A percentile compares a stretch with the other conserved stretches of the same genome.
Conservation (phyloP, 768 basidiomycete species). For the Pulveroboletus sp. region DNA sequence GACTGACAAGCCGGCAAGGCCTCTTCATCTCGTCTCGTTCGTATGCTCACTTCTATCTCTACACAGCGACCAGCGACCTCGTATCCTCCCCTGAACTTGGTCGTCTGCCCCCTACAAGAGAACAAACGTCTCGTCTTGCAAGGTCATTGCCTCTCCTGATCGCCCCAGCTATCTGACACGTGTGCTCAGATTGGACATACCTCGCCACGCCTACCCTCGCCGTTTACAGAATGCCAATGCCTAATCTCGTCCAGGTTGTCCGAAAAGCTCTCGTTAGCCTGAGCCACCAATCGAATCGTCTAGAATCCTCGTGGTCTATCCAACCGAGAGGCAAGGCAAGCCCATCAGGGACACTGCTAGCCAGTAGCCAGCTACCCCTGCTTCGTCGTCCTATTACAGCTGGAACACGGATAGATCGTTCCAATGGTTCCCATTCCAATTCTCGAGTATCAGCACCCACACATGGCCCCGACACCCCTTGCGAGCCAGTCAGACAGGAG, state of each 20-base stretch:
- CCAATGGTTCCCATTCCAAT: background rate
- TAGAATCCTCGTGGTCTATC: constrained; percentile 15
- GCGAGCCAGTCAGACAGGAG: background rate
- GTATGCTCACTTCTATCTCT: background rate
- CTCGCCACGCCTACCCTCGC: constrained; percentile 22
- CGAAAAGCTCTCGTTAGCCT: constrained; percentile 19
- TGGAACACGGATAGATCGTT: background rate
- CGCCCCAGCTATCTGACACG: background rate
- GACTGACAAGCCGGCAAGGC: background rate
- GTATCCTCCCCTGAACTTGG: constrained; percentile 6
- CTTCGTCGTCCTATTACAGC: background rate
- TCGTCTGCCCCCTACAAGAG: background rate
- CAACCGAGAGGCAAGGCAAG: background rate
- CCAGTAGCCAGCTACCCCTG: background rate
- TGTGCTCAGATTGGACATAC: constrained; percentile 25
- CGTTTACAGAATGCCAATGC: constrained; percentile 23
- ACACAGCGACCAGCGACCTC: background rate
- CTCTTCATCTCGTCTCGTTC: background rate
- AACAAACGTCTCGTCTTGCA: constrained; percentile 4
- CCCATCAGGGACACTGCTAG: background rate
- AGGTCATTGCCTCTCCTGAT: constrained; percentile 12
- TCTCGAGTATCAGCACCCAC: background rate
- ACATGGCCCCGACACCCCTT: background rate
- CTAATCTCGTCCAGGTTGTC: constrained; percentile 19
- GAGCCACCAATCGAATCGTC: background rate